These are phyloP conservation scores for Tardiomyces blankii DNA, from an alignment of 1,139 yeast genomes.

Conservation along the genomic window DNA sequence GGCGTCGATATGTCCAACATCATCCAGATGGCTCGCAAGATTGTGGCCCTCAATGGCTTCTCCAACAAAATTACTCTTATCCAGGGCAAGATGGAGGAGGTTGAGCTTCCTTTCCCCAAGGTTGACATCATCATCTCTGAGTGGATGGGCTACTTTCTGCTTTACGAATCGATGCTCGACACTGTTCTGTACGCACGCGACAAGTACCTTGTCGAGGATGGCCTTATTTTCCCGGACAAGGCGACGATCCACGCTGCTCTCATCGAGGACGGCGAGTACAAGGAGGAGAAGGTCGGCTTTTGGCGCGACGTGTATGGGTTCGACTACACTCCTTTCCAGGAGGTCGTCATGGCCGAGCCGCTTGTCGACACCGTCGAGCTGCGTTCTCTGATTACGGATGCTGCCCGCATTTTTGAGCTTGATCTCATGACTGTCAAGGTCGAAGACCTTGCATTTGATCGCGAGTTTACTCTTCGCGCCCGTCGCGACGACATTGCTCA, in stretches of 20 bases:
- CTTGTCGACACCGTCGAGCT: constrained; percentile 88
- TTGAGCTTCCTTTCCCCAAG: constrained; percentile 57
- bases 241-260: constrained; percentile 87
- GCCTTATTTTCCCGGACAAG: constrained; percentile 91
- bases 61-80: constrained; percentile 78
- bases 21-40: constrained; percentile 85
- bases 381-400: constrained; percentile 61
- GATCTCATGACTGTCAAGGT: constrained; percentile 84
- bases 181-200: constrained; percentile 94
- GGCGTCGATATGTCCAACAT: constrained; percentile 97
- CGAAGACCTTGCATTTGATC: constrained; percentile 68
- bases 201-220: constrained; percentile 73
- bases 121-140: constrained; percentile 96
- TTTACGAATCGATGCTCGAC: constrained; percentile 96
- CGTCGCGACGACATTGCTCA: constrained; percentile 74
- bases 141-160: constrained; percentile 98
- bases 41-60: constrained; percentile 75
- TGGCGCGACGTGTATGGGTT: constrained; percentile 98
- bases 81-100: constrained; percentile 93
- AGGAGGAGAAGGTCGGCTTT: constrained; percentile 82
- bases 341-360: constrained; percentile 84
- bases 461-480: constrained; percentile 57
- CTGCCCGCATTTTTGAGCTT: constrained; percentile 61
- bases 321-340: constrained; percentile 67
- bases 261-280: constrained; percentile 90